phyloP scores from a whole-genome alignment of 2,329 filamentous ascomycete genomes.

The Berkeleyomyces rouxiae region DNA sequence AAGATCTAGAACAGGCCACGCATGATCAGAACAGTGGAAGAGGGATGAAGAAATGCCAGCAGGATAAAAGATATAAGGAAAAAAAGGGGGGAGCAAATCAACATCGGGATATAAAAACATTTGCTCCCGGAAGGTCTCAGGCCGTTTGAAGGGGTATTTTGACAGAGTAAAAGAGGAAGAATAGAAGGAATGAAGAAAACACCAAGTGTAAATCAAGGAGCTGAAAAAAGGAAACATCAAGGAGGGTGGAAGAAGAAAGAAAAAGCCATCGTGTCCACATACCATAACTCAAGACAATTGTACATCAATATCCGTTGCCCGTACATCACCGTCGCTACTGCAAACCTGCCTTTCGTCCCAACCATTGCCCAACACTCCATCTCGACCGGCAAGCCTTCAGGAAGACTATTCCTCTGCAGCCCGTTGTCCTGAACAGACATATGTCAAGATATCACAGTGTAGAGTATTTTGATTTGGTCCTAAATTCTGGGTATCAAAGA shows the following conservation, averaged over 20 bases:
- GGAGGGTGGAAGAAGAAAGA: neutral
- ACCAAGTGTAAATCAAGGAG: neutral
- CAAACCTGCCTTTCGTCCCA: no score
- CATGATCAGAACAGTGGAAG: no score
- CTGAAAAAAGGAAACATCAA: neutral
- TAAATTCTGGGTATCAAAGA: constrained; percentile 1
- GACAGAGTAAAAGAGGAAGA: constrained; percentile 14
- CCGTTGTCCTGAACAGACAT: no score
- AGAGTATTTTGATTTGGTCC: neutral
- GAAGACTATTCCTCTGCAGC: no score
- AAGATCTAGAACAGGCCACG: neutral
- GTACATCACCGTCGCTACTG: no score
- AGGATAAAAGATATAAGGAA: neutral
- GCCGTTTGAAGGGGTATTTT: no score
- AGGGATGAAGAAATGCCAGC: neutral
- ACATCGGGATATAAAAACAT: neutral
- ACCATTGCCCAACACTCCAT: no score
- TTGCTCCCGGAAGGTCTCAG: no score
- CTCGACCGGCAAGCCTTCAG: no score
- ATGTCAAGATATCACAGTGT: neutral
- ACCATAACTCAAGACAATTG: neutral
- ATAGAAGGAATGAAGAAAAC: constrained; percentile 13
- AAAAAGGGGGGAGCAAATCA: neutral
- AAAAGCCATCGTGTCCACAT: neutral
- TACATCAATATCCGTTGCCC: neutral